These are phyloP conservation scores for Sedum album DNA, from an alignment of 164 flowering plant genomes.

Conservation along the genomic window DNA sequence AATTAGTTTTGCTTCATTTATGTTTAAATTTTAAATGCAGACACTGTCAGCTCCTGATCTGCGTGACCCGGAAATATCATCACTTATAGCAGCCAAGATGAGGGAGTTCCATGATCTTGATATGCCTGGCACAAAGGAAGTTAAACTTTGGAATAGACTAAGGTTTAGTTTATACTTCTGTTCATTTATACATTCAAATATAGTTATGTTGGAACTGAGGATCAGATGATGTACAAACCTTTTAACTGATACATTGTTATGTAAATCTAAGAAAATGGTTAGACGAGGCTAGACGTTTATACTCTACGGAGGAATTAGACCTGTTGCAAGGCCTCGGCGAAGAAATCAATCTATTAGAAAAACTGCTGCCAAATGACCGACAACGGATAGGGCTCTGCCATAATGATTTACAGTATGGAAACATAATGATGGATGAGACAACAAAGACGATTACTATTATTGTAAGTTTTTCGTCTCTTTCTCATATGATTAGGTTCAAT, in stretches of 20 bases:
- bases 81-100: constrained; percentile 31
- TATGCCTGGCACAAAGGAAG: constrained; percentile 27
- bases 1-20: not conserved
- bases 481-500: not conserved
- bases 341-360: constrained; percentile 27
- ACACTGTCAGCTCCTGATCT: constrained; percentile 38
- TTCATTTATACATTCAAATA: not conserved
- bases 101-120: constrained; percentile 35
- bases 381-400: constrained; percentile 32
- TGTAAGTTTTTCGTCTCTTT: constrained; percentile 21
- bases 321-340: constrained; percentile 23
- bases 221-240: not conserved
- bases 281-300: constrained; percentile 18
- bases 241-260: not conserved
- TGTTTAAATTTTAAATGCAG: constrained; percentile 24
- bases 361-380: constrained; percentile 14
- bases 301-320: constrained; percentile 25
- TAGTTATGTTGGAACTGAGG: not conserved
- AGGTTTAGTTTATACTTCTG: constrained; percentile 13
- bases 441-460: constrained; percentile 31
- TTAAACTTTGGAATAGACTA: constrained; percentile 27
- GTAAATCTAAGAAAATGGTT: constrained; percentile 32
- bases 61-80: constrained; percentile 30
- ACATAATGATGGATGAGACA: constrained; percentile 37
- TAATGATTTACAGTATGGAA: constrained; percentile 43